Conservation (phyloP, 495 filamentous ascomycete genomes). For the Penicillium cinerascens region DNA sequence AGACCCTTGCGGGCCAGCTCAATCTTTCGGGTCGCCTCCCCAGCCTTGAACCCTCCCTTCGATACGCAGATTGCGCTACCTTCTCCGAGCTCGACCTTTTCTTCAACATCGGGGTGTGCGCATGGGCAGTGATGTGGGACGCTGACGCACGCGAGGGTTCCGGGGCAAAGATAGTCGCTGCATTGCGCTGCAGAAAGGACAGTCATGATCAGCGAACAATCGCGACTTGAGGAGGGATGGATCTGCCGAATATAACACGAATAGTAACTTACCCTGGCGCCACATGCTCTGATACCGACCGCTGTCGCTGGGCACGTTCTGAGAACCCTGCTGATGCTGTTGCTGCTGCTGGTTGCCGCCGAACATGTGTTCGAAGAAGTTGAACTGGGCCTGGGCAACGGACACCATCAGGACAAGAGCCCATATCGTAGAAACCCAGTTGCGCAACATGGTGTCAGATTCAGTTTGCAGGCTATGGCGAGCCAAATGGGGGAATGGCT, state of each 20-base stretch:
- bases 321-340: constrained; percentile 59
- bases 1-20: constrained; percentile 81
- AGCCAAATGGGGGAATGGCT: neutral
- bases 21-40: constrained; percentile 72
- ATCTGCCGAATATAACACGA: neutral
- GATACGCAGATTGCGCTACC: constrained; percentile 77
- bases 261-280: constrained; percentile 48
- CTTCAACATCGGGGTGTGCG: constrained; percentile 72
- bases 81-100: constrained; percentile 84
- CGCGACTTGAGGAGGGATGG: neutral
- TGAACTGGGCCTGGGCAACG: constrained; percentile 66
- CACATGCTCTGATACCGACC: constrained; percentile 71
- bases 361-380: constrained; percentile 89
- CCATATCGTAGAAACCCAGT: constrained; percentile 28
- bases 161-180: constrained; percentile 87
- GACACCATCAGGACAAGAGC: constrained; percentile 48
- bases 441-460: constrained; percentile 27
- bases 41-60: constrained; percentile 74
- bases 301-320: constrained; percentile 78
- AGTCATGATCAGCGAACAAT: constrained; percentile 1
- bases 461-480: neutral
- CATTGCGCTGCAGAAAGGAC: constrained; percentile 56
- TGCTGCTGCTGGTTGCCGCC: constrained; percentile 53
- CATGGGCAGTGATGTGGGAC: constrained; percentile 95
- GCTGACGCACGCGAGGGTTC: constrained; percentile 83